These are phyloP conservation scores for Kuraishia capsulata DNA, from an alignment of 805 yeast species.

Conservation along the genomic window DNA sequence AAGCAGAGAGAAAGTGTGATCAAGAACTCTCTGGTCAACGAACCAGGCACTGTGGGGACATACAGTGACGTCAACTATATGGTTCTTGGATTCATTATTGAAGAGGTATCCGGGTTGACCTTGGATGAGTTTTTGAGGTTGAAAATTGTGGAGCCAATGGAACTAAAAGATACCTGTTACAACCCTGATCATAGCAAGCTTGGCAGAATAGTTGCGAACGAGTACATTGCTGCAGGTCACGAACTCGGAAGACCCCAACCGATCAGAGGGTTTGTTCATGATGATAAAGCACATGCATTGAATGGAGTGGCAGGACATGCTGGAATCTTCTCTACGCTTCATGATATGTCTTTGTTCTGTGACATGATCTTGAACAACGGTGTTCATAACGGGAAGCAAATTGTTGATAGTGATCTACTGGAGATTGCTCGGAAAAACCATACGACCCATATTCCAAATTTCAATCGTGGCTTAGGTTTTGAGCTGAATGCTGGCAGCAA, in stretches of 20 bases:
- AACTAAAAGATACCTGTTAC: neutral
- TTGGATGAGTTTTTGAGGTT: neutral
- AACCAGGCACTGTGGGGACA: neutral
- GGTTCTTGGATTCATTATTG: neutral
- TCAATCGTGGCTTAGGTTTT: neutral
- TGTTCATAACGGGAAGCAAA: neutral
- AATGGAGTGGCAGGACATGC: conserved; percentile 1
- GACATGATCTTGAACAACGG: neutral
- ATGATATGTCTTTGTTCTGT: neutral
- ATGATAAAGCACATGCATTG: neutral
- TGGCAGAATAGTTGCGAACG: neutral
- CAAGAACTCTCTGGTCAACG: neutral
- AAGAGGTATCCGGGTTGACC: neutral
- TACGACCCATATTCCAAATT: neutral
- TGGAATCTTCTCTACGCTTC: neutral
- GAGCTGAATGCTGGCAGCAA: neutral
- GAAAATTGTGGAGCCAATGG: neutral
- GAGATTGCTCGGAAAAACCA: neutral
- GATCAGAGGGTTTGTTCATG: neutral
- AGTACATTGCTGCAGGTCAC: neutral
- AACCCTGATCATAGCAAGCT: neutral
- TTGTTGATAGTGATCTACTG: neutral
- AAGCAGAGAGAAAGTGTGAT: conserved; percentile 1
- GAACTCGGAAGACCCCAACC: neutral
- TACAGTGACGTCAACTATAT: conserved; percentile 2